These are phyloP conservation scores for Claviceps monticola DNA, from an alignment of 2,329 filamentous ascomycete genomes.

Conservation along the genomic window DNA sequence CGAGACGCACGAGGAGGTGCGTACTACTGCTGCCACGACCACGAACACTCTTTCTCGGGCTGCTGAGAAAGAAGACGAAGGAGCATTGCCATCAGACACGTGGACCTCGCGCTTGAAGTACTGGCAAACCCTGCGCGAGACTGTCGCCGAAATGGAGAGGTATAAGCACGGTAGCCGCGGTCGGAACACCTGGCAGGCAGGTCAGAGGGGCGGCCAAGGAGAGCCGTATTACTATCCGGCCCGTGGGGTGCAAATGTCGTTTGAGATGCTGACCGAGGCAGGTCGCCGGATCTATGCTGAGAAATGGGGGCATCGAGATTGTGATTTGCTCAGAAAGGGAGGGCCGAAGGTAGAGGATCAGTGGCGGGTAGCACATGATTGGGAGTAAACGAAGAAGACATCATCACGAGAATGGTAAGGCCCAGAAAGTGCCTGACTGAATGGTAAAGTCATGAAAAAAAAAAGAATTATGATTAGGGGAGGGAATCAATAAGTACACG, in stretches of 20 bases:
- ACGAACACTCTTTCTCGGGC: too few species aligned
- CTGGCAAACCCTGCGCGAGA: constrained; percentile 11
- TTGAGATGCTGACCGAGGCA: constrained; percentile 31
- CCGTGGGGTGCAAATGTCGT: constrained; percentile 28
- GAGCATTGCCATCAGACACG: not conserved
- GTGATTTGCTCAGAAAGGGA: constrained; percentile 23
- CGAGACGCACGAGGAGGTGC: not conserved
- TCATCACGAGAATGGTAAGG: not conserved
- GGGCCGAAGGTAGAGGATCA: constrained; percentile 28
- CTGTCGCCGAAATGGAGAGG: constrained; percentile 23
- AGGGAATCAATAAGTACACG: too few species aligned
- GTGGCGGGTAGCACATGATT: constrained; percentile 19
- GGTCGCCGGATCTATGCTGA: constrained; percentile 26
- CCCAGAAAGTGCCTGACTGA: too few species aligned
- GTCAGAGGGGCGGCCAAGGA: constrained; percentile 35
- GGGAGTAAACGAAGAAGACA: not conserved
- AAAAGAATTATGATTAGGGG: too few species aligned
- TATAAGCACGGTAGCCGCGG: constrained; percentile 26
- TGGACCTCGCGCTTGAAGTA: constrained; percentile 4
- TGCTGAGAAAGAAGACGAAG: not conserved
- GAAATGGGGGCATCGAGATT: constrained; percentile 33
- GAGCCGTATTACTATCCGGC: constrained; percentile 39
- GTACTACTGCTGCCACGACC: not conserved
- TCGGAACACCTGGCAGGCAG: constrained; percentile 39
- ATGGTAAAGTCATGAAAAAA: too few species aligned